These are phyloP conservation scores for Asterophora parasitica DNA, from an alignment of 768 basidiomycete species.

Conservation along the genomic window DNA sequence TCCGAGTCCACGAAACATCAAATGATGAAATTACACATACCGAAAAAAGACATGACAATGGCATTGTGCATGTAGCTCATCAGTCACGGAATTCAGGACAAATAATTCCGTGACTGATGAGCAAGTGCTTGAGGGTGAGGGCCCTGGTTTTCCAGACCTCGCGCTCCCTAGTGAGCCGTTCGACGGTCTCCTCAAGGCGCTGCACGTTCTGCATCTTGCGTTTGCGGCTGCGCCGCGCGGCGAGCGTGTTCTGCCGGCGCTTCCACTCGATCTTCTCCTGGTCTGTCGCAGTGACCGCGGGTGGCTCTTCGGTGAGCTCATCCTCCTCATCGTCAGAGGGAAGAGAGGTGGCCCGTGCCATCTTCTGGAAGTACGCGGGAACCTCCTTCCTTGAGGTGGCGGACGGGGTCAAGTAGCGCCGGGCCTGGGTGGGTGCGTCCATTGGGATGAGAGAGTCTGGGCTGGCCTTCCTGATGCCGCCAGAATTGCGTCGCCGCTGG, in stretches of 20 bases:
- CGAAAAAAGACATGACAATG: too few species aligned
- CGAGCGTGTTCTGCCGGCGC: slow-evolving; percentile 80
- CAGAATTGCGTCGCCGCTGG: slow-evolving; percentile 14
- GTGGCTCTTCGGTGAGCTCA: slow-evolving; percentile 37
- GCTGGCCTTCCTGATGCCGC: slow-evolving; percentile 23
- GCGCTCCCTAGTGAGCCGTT: slow-evolving; percentile 49
- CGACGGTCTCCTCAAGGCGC: slow-evolving; percentile 54
- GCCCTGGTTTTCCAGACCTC: slow-evolving; percentile 63
- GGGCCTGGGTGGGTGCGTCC: slow-evolving; percentile 76
- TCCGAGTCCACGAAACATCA: not conserved
- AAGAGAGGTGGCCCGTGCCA: slow-evolving; percentile 33
- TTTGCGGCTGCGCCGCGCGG: slow-evolving; percentile 74
- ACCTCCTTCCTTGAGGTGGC: slow-evolving; percentile 75
- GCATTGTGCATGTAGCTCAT: slow-evolving; percentile 2
- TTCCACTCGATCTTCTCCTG: slow-evolving; percentile 73
- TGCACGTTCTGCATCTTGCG: slow-evolving; percentile 69
- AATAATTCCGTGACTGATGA: slow-evolving; percentile 52
- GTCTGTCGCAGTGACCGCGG: slow-evolving; percentile 38
- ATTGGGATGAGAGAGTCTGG: slow-evolving; percentile 61
- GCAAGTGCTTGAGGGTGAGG: slow-evolving; percentile 43
- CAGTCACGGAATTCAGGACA: slow-evolving; percentile 45
- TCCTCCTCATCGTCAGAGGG: slow-evolving; percentile 53
- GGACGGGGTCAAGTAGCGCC: slow-evolving; percentile 70
- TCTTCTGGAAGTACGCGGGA: slow-evolving; percentile 64
- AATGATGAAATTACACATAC: slow-evolving; percentile 3